Conservation (phyloP, 1,284 basidiomycete species). For the Mrakiaceae sp. region DNA sequence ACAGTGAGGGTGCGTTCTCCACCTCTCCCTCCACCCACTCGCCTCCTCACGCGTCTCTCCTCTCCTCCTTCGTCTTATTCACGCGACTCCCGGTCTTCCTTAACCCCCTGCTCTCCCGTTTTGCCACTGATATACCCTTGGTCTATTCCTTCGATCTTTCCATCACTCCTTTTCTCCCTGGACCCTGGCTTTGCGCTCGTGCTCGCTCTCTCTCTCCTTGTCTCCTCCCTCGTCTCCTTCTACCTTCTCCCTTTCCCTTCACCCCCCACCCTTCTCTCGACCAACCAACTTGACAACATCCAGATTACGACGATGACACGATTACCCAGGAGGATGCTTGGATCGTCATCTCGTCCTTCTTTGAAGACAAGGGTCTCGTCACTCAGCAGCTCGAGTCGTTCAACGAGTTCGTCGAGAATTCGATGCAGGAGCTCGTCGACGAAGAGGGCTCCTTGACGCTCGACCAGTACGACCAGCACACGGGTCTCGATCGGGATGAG, state of each 20-base stretch:
- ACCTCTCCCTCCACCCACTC: too few species aligned
- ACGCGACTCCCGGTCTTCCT: not conserved
- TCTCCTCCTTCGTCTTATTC: too few species aligned
- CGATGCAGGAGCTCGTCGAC: constrained; percentile 99
- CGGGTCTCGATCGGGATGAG: constrained; percentile 65
- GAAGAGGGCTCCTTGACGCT: constrained; percentile 88
- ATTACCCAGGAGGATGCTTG: constrained; percentile 88
- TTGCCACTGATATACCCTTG: not conserved
- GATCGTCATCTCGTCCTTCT: constrained; percentile 92
- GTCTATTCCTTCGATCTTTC: not conserved
- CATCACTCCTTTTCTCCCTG: not conserved
- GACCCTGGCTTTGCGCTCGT: not conserved
- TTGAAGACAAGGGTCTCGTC: constrained; percentile 93
- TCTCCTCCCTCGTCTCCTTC: not conserved
- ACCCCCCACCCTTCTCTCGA: not conserved
- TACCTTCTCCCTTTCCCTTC: not conserved
- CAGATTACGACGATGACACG: constrained; percentile 49
- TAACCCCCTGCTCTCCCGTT: not conserved
- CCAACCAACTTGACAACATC: constrained; percentile 29
- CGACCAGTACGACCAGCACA: constrained; percentile 92
- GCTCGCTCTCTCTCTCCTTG: not conserved
- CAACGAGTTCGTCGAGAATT: constrained; percentile 98
- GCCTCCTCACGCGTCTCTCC: too few species aligned
- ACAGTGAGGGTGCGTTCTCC: too few species aligned
- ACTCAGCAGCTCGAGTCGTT: constrained; percentile 96